phyloP scores from a whole-genome alignment of 78 protist species.

The Acrasis kona region DNA sequence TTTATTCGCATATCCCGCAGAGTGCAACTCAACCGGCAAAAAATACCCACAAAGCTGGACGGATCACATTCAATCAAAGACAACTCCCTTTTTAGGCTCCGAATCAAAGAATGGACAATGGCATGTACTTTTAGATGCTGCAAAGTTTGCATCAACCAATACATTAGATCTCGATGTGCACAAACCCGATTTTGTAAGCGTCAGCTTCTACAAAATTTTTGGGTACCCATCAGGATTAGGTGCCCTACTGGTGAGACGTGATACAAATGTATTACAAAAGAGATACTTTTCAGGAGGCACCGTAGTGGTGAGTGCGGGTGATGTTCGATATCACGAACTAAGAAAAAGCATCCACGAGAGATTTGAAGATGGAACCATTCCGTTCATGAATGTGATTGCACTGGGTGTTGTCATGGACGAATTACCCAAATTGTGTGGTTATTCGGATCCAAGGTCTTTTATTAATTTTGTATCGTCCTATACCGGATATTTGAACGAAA shows the following conservation, averaged over 20 bases:
- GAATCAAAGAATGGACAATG: not conserved
- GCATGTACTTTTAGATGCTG: conserved; percentile 15
- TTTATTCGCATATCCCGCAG: conserved; percentile 58
- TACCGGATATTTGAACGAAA: too few relatives aligned
- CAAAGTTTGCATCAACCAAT: conserved; percentile 15
- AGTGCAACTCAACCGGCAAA: conserved; percentile 41
- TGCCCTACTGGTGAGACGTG: conserved; percentile 52
- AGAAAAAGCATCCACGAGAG: not conserved
- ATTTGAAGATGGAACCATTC: conserved; percentile 31
- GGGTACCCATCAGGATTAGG: conserved; percentile 93
- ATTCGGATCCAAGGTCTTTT: too few relatives aligned
- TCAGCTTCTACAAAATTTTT: conserved; percentile 88
- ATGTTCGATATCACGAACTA: conserved; percentile 4
- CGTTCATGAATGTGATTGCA: conserved; percentile 17
- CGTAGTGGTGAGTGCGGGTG: conserved; percentile 40
- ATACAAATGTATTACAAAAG: not conserved
- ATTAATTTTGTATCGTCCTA: too few relatives aligned
- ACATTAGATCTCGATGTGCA: not conserved
- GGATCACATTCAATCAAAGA: not conserved
- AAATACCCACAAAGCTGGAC: conserved; percentile 30
- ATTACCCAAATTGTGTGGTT: too few relatives aligned
- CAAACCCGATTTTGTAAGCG: conserved; percentile 10
- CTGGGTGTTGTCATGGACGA: not conserved
- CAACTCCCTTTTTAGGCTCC: too few relatives aligned
- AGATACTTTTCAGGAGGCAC: conserved; percentile 75